phyloP scores from a whole-genome alignment of 2,329 filamentous ascomycete species.

The Exutisphaerella laricina region DNA sequence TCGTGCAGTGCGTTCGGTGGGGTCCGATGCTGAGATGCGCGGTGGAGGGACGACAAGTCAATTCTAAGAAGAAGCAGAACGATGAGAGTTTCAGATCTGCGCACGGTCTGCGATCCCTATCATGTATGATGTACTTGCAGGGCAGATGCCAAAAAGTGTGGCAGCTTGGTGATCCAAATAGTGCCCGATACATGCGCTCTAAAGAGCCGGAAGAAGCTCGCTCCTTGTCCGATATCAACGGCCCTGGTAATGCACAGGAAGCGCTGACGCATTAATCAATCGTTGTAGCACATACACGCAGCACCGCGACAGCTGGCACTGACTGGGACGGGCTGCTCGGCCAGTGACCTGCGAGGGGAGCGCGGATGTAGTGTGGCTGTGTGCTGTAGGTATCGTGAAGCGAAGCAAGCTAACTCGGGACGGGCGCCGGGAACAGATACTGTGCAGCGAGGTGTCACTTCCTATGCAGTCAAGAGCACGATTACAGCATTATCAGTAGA shows the following conservation, averaged over 20 bases:
- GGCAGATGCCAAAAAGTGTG: too few species aligned
- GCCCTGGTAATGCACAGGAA: slow-evolving; percentile 1
- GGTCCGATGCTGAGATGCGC: neutral
- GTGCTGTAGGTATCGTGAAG: neutral
- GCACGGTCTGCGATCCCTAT: neutral
- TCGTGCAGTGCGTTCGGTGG: neutral
- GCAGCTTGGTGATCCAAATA: neutral
- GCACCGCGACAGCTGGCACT: slow-evolving; percentile 7
- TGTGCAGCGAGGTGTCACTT: too few species aligned
- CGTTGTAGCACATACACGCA: slow-evolving; percentile 6
- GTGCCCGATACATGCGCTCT: slow-evolving; percentile 2
- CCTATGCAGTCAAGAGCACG: too few species aligned
- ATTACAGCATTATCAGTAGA: too few species aligned
- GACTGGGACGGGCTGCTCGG: slow-evolving; percentile 5
- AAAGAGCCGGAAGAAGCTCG: slow-evolving; percentile 3
- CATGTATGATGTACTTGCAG: too few species aligned
- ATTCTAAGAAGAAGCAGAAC: neutral
- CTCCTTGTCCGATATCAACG: neutral
- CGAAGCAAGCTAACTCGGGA: neutral
- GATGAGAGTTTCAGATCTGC: slow-evolving; percentile 1
- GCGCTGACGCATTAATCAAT: slow-evolving; percentile 11
- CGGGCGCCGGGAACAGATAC: too few species aligned
- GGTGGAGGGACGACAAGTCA: neutral
- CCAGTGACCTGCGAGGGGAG: slow-evolving; percentile 1
- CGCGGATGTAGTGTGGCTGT: slow-evolving; percentile 6